A percentile compares a stretch with the other conserved stretches of the same genome.
phyloP scores from a whole-genome alignment of 257 asterid species.

The Coffea canephora region DNA sequence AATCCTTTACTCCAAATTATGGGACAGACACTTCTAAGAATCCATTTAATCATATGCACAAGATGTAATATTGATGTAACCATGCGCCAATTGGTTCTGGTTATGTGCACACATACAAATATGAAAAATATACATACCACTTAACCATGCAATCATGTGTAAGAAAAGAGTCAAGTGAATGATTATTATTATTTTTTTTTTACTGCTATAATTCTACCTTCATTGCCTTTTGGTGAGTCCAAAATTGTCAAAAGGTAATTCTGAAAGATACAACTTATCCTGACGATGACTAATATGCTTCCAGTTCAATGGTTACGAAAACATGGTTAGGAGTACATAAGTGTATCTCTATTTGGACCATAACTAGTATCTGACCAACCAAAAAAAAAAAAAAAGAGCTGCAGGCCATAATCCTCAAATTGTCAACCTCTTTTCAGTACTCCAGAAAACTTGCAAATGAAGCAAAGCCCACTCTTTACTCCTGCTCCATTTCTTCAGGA shows the following conservation, averaged over 20 bases:
- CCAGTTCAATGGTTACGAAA: constrained; percentile 1
- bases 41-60: no score
- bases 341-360: neutral
- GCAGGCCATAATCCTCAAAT: neutral
- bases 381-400: neutral
- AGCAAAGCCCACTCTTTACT: constrained; percentile 1
- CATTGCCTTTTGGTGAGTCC: neutral
- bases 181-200: no score
- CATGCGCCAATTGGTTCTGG: no score
- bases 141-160: no score
- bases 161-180: no score
- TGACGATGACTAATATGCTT: constrained; percentile 1
- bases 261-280: neutral
- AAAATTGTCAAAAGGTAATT: neutral
- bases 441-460: constrained; percentile 4
- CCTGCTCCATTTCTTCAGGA: constrained; percentile 73
- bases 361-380: neutral
- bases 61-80: no score
- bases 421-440: neutral
- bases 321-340: neutral
- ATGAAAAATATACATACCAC: no score
- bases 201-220: neutral
- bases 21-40: no score
- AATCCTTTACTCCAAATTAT: no score
- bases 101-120: no score